Percentiles rank a stretch among this genome's conserved stretches.
Evolutionary conservation across 2,329 filamentous ascomycete species (phyloP).

Genomic region (Paracoccidioides lutzii): DNA sequence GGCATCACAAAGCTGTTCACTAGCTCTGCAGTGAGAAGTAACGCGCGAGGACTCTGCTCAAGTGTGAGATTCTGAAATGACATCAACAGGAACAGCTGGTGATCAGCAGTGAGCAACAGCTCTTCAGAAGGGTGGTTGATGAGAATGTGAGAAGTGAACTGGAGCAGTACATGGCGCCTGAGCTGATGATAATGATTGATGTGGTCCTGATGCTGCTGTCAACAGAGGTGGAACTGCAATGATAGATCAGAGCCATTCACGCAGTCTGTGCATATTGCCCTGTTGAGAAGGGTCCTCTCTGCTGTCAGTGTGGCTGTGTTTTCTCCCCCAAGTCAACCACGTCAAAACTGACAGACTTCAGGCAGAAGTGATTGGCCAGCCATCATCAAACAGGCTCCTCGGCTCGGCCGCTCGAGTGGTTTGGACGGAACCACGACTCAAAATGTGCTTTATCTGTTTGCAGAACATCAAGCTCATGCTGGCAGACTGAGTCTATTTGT

Average conservation of each 20-base stretch:
- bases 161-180: not conserved
- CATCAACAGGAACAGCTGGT: not conserved
- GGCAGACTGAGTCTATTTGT: not conserved
- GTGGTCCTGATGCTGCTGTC: not conserved
- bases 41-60: not conserved
- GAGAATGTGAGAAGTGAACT: not conserved
- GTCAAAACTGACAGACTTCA: not conserved
- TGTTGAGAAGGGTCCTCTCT: too few species aligned
- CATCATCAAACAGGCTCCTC: not conserved
- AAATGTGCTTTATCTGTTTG: not conserved
- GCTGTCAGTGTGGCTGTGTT: too few species aligned
- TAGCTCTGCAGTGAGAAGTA: not conserved
- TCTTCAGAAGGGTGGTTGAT: not conserved
- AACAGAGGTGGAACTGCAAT: too few species aligned
- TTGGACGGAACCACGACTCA: not conserved
- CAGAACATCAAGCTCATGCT: not conserved
- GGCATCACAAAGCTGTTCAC: not conserved
- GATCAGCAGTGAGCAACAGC: not conserved
- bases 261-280: too few species aligned
- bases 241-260: too few species aligned
- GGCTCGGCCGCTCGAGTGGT: not conserved
- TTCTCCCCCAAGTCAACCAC: not conserved
- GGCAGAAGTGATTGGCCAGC: not conserved
- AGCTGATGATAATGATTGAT: not conserved
- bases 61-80: not conserved